Evolutionary conservation across 805 yeast genomes (phyloP), one percentile per base, ranked within the genome.

Genomic region (Saturnispora hagleri): DNA sequence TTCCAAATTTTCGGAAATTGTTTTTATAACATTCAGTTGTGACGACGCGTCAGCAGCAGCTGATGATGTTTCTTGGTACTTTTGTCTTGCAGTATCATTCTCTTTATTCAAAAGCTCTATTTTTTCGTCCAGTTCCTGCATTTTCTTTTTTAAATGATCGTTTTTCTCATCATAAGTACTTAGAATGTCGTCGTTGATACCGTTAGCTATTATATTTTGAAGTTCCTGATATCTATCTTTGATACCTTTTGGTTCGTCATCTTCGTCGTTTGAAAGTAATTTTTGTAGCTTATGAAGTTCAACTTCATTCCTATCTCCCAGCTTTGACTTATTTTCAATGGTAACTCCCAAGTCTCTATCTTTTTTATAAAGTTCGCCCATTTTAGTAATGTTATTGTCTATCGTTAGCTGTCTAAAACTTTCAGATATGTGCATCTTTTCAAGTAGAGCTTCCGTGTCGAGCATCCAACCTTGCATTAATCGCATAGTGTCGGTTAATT

Each of bases 61-160:
- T 1, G 78, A 67, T 0, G 82, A 77, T 7, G 60, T 60, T 4
- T 53, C 46, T 60, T 78, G 83, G 56, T 79, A 79, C n/a, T 63
- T 51, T 1, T 54, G 40, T 53, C 84, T 62, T 28, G 74, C 56
- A 4, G 48, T 52, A 17, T 62, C 64, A 27, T 68, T 73, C 28
- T 62, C 51, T 1, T 47, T 44, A 15, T 59, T 55, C 13, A 62
- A 34, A 46, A 58, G 48, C 7, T 27, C 17, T 8, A 56, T 42
- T 12, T 44, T 34, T 1, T 34, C 12, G 24, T 61, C 60, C 31
- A 61, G 31, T 6, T 24, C 13, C 13, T 47, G 48, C 43, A 53
- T 20, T 51, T 50, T 51, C 18, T 41, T 38, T 40, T 54, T 51
- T 24, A 61, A 45, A 27, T 31, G 24, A 40, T 47, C 53, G n/a